A percentile compares a stretch with the other conserved stretches of the same genome.
phyloP scores from a whole-genome alignment of 78 protist genomes.

The Andalucia godoyi region DNA sequence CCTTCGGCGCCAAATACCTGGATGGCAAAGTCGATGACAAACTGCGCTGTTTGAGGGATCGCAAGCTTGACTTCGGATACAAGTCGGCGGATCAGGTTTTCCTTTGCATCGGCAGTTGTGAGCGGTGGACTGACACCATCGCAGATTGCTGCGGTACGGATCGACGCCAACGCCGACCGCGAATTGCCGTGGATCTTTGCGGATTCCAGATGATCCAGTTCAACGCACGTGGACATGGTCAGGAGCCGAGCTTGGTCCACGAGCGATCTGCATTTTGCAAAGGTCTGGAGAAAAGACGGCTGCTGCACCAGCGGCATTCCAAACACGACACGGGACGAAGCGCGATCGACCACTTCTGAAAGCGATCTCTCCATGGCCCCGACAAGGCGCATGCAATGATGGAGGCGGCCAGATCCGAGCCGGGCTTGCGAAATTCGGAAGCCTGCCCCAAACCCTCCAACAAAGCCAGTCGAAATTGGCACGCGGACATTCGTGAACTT shows the following conservation, averaged over 20 bases:
- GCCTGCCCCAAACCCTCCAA: conserved; percentile 59
- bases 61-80: conserved; percentile 53
- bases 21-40: conserved; percentile 59
- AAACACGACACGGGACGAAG: conserved; percentile 1
- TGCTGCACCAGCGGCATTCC: conserved; percentile 12
- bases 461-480: conserved; percentile 10
- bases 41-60: conserved; percentile 28
- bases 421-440: conserved; percentile 62
- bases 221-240: conserved; percentile 31
- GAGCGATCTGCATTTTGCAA: conserved; percentile 53
- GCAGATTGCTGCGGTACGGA: too few species aligned
- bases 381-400: conserved; percentile 76
- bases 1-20: conserved; percentile 37
- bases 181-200: too few species aligned
- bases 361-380: conserved; percentile 37
- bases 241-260: conserved; percentile 59
- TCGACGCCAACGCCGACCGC: too few species aligned
- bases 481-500: conserved; percentile 46
- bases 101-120: too few species aligned
- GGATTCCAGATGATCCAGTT: conserved; percentile 34
- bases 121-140: too few species aligned
- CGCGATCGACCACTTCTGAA: conserved; percentile 24
- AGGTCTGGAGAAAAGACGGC: conserved; percentile 8
- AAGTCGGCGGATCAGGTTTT: conserved; percentile 30
- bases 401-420: conserved; percentile 78